phyloP scores from a whole-genome alignment of 2,329 filamentous ascomycete species.

The Penicillium sp. region DNA sequence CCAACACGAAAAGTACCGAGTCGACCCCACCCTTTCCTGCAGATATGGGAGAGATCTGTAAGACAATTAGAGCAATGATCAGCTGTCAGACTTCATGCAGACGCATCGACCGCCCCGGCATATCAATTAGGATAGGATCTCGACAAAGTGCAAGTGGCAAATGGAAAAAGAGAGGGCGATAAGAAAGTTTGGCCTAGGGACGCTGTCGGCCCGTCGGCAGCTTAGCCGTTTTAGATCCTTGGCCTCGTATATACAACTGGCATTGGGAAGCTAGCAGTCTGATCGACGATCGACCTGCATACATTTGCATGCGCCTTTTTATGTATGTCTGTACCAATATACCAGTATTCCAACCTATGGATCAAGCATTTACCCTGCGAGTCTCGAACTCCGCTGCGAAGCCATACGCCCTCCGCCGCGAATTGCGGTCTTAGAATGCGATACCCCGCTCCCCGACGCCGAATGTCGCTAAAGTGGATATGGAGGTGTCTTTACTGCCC shows the following conservation, averaged over 20 bases:
- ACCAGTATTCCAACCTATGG: background rate
- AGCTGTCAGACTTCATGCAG: background rate
- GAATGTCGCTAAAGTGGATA: constrained; percentile 71
- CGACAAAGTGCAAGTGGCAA: background rate
- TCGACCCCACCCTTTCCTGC: background rate
- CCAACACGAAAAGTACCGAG: background rate
- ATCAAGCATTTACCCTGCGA: background rate
- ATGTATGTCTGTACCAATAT: background rate
- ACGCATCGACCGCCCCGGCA: background rate
- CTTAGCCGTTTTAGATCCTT: background rate
- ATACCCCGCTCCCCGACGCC: constrained; percentile 70
- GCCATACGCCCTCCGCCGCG: constrained; percentile 59
- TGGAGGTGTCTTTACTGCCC: constrained; percentile 67
- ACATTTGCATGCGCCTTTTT: background rate
- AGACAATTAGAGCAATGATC: background rate
- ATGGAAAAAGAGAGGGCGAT: background rate
- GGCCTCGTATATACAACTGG: background rate
- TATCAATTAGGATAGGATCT: background rate
- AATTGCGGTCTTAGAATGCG: constrained; percentile 86
- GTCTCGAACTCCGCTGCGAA: background rate
- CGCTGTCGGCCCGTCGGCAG: background rate
- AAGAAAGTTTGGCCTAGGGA: background rate
- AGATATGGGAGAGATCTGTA: background rate
- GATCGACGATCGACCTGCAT: background rate
- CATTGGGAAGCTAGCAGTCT: background rate